phyloP scores from a whole-genome alignment of 805 yeast species.

The Saturnispora quitensis region DNA sequence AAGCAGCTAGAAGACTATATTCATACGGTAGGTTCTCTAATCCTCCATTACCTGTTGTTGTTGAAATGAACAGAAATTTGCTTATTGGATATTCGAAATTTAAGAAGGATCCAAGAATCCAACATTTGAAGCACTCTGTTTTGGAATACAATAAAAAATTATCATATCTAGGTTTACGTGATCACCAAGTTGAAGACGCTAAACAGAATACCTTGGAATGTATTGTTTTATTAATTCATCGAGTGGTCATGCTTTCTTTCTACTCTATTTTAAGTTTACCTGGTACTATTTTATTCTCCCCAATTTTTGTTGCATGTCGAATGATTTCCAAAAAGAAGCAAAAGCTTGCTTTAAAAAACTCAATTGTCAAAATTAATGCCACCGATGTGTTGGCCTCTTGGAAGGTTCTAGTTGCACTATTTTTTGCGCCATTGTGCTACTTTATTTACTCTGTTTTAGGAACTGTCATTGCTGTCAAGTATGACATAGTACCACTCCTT shows the following conservation, averaged over 20 bases:
- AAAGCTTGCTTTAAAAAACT: slow-evolving; percentile 67
- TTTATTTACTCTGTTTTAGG: slow-evolving; percentile 66
- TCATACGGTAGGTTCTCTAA: slow-evolving; percentile 32
- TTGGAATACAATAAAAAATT: slow-evolving; percentile 58
- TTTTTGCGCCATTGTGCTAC: slow-evolving; percentile 78
- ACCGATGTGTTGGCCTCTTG: slow-evolving; percentile 93
- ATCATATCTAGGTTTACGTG: slow-evolving; percentile 52
- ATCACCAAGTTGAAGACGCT: slow-evolving; percentile 59
- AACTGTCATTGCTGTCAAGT: slow-evolving; percentile 17
- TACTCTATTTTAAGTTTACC: slow-evolving; percentile 65
- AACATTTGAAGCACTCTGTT: slow-evolving; percentile 53
- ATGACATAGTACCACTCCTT: slow-evolving; percentile 13
- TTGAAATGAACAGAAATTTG: slow-evolving; percentile 83
- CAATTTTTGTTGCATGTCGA: slow-evolving; percentile 74
- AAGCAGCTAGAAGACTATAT: slow-evolving; percentile 86
- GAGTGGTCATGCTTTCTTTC: slow-evolving; percentile 47
- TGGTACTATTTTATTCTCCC: slow-evolving; percentile 78
- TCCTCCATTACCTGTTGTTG: slow-evolving; percentile 76
- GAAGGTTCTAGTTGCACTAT: slow-evolving; percentile 85
- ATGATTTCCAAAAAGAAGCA: slow-evolving; percentile 66
- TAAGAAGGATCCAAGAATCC: slow-evolving; percentile 62
- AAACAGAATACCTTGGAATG: slow-evolving; percentile 43
- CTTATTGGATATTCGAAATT: slow-evolving; percentile 72
- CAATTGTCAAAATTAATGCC: slow-evolving; percentile 82
- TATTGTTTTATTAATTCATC: slow-evolving; percentile 42